These are phyloP conservation scores for Vitis hybrid DNA, from an alignment of 177 flowering plant genomes.

Conservation along the genomic window DNA sequence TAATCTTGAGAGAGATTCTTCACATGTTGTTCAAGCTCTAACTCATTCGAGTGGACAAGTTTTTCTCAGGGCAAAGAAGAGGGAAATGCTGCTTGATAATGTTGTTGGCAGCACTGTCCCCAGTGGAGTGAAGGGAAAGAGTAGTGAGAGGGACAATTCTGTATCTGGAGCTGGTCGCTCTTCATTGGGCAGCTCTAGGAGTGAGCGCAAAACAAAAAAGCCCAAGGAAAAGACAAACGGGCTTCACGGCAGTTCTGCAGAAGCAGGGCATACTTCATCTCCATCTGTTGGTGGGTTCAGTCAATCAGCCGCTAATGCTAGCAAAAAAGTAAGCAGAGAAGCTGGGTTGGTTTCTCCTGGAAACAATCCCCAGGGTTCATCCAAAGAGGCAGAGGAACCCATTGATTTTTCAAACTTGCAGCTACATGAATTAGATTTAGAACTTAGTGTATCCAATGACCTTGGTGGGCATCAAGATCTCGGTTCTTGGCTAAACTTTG, in stretches of 20 bases:
- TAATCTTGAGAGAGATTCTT: constrained; percentile 15
- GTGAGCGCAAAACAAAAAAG: constrained; percentile 39
- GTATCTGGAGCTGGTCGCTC: constrained; percentile 19
- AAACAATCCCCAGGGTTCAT: background rate
- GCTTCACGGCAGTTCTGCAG: constrained; percentile 8
- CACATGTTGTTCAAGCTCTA: constrained; percentile 6
- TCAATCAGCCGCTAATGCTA: constrained; percentile 5
- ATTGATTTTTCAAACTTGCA: constrained; percentile 21
- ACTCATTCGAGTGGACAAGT: constrained; percentile 13
- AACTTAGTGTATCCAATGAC: constrained; percentile 24
- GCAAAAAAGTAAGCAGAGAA: constrained; percentile 14
- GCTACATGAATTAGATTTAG: constrained; percentile 25
- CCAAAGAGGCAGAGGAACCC: constrained; percentile 21
- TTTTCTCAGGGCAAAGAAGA: constrained; percentile 23
- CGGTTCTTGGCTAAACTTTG: constrained; percentile 29
- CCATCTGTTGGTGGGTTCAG: constrained; percentile 15
- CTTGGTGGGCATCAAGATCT: constrained; percentile 27
- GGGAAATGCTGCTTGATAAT: constrained; percentile 32
- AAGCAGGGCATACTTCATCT: background rate
- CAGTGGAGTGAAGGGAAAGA: constrained; percentile 45
- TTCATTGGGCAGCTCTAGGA: constrained; percentile 22
- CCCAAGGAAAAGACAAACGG: constrained; percentile 30
- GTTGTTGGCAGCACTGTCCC: constrained; percentile 22
- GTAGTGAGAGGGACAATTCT: constrained; percentile 50
- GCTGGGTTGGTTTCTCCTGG: constrained; percentile 15